Percentiles rank a stretch among this genome's conserved stretches.
Evolutionary conservation across 2,329 filamentous ascomycete genomes (phyloP).

Genomic region (Hawksworthiomyces lignivorus): DNA sequence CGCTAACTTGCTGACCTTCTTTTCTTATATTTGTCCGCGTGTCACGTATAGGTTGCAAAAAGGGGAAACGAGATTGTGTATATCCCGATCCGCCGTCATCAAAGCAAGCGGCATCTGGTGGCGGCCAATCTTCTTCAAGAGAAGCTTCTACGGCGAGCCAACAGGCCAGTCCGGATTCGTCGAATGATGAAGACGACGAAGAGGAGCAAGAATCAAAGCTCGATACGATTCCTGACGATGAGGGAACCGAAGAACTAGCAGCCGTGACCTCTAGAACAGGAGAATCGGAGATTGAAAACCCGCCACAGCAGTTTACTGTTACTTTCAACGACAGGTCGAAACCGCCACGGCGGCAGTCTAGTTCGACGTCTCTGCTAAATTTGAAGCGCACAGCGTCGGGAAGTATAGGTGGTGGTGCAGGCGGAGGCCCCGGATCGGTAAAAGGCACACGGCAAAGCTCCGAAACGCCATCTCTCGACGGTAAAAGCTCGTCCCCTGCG

Average conservation of each 20-base stretch:
- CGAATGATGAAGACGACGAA: constrained; percentile 45
- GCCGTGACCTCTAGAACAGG: too few relatives aligned
- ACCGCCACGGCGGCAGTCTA: constrained; percentile 26
- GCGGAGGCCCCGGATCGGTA: background rate
- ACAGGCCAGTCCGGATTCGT: constrained; percentile 44
- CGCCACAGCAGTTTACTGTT: constrained; percentile 4
- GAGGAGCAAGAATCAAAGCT: constrained; percentile 37
- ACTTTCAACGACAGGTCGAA: constrained; percentile 13
- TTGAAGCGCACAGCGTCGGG: constrained; percentile 21
- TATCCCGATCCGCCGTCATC: constrained; percentile 65
- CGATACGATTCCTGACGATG: constrained; percentile 48
- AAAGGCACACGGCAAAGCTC: constrained; percentile 33
- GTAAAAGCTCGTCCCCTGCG: constrained; percentile 46
- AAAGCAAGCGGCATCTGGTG: constrained; percentile 25
- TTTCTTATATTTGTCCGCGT: background rate
- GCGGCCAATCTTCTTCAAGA: constrained; percentile 26
- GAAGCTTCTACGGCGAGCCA: constrained; percentile 29
- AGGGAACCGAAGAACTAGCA: constrained; percentile 21
- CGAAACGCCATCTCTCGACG: constrained; percentile 46
- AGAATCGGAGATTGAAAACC: too few relatives aligned
- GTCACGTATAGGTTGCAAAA: constrained; percentile 64
- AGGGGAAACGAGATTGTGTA: constrained; percentile 81
- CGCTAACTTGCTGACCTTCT: background rate
- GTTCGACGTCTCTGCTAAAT: constrained; percentile 30
- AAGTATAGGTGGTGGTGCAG: constrained; percentile 14